Percentiles rank a stretch among this genome's conserved stretches.
Evolutionary conservation across 495 filamentous ascomycete species (phyloP).

Genomic region (Penicillium coprophilum): DNA sequence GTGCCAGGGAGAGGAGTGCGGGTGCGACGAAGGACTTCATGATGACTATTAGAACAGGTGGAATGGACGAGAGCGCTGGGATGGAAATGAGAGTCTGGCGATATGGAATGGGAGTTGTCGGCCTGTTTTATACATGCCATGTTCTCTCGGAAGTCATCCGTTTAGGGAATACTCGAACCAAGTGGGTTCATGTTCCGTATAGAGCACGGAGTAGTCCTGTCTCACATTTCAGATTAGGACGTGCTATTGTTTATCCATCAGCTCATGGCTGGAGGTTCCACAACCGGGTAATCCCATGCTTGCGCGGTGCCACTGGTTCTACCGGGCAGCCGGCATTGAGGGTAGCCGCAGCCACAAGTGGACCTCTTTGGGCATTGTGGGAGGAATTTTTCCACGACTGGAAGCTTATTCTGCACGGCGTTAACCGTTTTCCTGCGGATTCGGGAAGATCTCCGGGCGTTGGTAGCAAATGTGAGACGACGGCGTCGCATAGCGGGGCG

Average conservation of each 20-base stretch:
- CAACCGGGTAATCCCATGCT: constrained; percentile 10
- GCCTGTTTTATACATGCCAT: constrained; percentile 14
- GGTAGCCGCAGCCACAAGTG: constrained; percentile 5
- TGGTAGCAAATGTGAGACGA: constrained; percentile 17
- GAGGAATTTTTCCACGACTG: constrained; percentile 27
- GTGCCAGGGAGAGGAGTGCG: constrained; percentile 22
- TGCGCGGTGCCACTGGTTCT: too few relatives aligned
- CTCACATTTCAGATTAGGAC: constrained; percentile 14
- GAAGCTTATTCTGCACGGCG: neutral
- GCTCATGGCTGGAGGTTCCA: constrained; percentile 13
- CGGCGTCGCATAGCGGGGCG: constrained; percentile 13
- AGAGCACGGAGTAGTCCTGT: constrained; percentile 25
- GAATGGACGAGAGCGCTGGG: neutral
- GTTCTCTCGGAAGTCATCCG: constrained; percentile 1
- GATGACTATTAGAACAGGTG: constrained; percentile 13
- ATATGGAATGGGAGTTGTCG: neutral
- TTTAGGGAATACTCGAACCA: neutral
- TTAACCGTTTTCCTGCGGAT: constrained; percentile 9
- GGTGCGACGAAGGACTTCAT: constrained; percentile 38
- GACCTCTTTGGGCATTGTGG: neutral
- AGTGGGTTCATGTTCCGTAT: constrained; percentile 16
- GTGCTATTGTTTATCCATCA: neutral
- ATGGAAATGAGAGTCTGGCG: neutral
- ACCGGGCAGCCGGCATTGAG: neutral
- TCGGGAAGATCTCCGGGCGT: constrained; percentile 21